Evolutionary conservation across 805 yeast genomes (phyloP), one percentile per base, ranked within the genome.

Genomic region (Metschnikowia gruessii): DNA sequence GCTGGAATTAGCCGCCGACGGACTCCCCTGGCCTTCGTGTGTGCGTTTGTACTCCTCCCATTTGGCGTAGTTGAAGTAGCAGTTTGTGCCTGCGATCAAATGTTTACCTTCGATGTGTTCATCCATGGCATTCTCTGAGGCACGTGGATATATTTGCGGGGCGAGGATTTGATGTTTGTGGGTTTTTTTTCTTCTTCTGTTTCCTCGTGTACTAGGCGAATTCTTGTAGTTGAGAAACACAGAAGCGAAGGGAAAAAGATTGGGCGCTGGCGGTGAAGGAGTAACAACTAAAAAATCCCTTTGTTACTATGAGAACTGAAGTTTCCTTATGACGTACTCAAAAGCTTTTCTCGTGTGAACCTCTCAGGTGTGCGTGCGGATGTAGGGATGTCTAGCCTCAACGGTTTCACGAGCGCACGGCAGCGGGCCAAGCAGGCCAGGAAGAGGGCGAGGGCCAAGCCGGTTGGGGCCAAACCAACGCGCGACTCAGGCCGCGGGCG

Each of bases 331-430:
- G 43, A 39, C 43, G 43, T 39, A 38, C 48, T 39, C 43, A 39
- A 39, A 38, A 37, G 41, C 44, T 45, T 45, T 45, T 45, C 48
- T 39, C 43, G 48, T 45, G 48, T 45, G 48, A 21, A 36, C 44
- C 40, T 45, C 44, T 30, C 44, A 40, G 31, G 6, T 21, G 40
- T 35, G 41, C 40, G 31, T 31, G 48, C 42, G 48, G 48, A 45
- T 38, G 48, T 45, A 45, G 44, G 48, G 48, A 36, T 45, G 48
- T 45, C 38, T 24, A 18, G 34, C 34, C 34, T 31, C 7, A 4
- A 21, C 24, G 24, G 24, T 7, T 21, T 26, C 28, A 10, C 28
- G 12, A 31, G 11, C 16, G 18, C 24, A 21, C 24, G 24, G n/a
- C n/a, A n/a, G n/a, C n/a, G n/a, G n/a, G n/a, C n/a, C n/a, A n/a